Evolutionary conservation across 2,329 filamentous ascomycete species (phyloP), one percentile per base, ranked within the genome.

Genomic region (Waltergamsia citrina): DNA sequence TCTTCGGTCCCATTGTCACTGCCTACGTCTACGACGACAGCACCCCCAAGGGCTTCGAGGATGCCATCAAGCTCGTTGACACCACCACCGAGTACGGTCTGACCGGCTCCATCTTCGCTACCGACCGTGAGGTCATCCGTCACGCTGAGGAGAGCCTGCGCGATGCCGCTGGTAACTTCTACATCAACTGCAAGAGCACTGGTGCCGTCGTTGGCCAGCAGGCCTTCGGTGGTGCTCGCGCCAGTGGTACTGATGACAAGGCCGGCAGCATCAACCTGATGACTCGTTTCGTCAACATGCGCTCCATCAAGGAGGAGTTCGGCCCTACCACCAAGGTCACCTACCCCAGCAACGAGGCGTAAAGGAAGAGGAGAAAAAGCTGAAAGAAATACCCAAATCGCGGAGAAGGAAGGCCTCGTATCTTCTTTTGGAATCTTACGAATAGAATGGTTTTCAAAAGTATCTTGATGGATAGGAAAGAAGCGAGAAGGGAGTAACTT

Each of bases 181-280:
- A 90, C 62, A 69, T 90, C 60, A 90, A 88, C 63, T 83, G 79
- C 65, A 88, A 88, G 71, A 80, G 74, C 56, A 84, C 79, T 2
- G 80, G 78, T 25, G 78, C 79, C 12, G 77, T 85, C 17, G 78
- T 83, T 7, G 79, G 78, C 11, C 80, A 84, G 60, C 79, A 84
- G 61, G 74, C 79, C 4, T 84, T 84, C 51, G 79, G 79, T 16
- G 79, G 79, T 34, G 70, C 75, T 10, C 65, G 80, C 42, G 77
- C 76, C 6, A 79, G 74, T 40, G 79, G 79, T 18, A 84, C 79
- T 16, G 83, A 84, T 52, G 80, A 84, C 59, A 84, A 84, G 67
- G 78, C 79, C 12, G 79, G 79, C 23, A 80, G 75, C 48, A 57
- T 65, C 44, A 77, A 75, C 54, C 55, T 83, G 41, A 54, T 84